Evolutionary conservation across 331 rosid species (phyloP), one percentile per base, ranked within the genome.

Genomic region (Arachis monticola): DNA sequence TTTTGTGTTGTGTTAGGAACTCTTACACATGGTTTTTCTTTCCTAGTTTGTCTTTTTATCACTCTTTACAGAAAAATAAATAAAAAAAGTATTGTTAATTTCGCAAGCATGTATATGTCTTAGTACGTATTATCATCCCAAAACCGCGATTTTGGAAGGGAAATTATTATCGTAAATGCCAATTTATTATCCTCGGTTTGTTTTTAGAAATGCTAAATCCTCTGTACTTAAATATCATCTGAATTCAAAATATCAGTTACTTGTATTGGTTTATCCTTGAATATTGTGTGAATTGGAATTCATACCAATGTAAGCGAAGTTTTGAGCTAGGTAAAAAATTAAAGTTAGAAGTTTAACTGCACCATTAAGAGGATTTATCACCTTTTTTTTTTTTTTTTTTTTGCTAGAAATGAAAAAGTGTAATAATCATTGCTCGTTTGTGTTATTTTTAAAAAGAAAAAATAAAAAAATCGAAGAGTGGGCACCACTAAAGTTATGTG

Each of bases 81-180:
- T 1, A 32, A 32, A 32, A 32, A 3, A 32, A 4, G 5, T 38
- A 64, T 41, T 27, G 31, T 66, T 12, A 13, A 35, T 35, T 32
- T 60, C 17, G 17, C 67, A 0, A 31, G 1, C 35, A 6, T 60
- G 60, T 47, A n/a, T 60, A 0, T 47, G 13, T 30, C 10, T 60
- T 45, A 7, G 32, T 11, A 10, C 51, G 14, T 51, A 51, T 51
- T 48, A 14, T 59, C 7, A 10, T 10, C 30, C 6, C 10, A 62
- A 44, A 40, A 17, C 64, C 64, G 12, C 5, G 71, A 70, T 74
- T 63, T 40, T 5, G 10, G 50, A 50, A 74, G 44, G 44, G 11
- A 12, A 51, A 0, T 14, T 75, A 14, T 6, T 75, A 14, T 41
- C 10, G 11, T n/a, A 42, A 5, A 1, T 3, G 8, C 13, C 41